A percentile compares a stretch with the other conserved stretches of the same genome.
These are phyloP conservation scores for Cladosporium phlei DNA, from an alignment of 2,329 filamentous ascomycete genomes.

Conservation along the genomic window DNA sequence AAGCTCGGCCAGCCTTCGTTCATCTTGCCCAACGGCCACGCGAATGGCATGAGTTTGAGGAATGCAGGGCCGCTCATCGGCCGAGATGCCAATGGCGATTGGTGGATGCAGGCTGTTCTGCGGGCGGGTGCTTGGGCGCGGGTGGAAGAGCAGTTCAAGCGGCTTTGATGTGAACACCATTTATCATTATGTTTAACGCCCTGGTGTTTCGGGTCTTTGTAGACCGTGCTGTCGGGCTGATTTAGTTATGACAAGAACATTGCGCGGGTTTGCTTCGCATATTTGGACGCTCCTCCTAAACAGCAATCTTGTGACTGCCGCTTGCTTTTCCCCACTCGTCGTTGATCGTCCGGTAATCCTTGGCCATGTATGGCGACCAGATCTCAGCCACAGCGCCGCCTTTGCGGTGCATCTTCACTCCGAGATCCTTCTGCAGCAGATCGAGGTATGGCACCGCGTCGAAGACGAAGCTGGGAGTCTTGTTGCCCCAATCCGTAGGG, in stretches of 20 bases:
- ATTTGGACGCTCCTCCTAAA: too few relatives aligned
- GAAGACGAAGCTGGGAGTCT: constrained; percentile 67
- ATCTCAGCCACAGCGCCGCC: constrained; percentile 8
- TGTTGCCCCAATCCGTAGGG: constrained; percentile 59
- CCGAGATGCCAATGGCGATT: constrained; percentile 15
- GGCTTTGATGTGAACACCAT: too few relatives aligned
- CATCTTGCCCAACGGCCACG: constrained; percentile 12
- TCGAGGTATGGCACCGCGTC: constrained; percentile 72
- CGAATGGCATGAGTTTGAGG: constrained; percentile 4
- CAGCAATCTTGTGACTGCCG: not conserved
- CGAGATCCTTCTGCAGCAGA: constrained; percentile 61
- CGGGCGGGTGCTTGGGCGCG: not conserved
- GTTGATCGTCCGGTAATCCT: constrained; percentile 7
- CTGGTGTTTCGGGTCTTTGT: too few relatives aligned
- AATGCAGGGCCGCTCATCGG: constrained; percentile 16
- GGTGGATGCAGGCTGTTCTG: constrained; percentile 12
- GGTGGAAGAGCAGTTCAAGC: not conserved
- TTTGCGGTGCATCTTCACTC: constrained; percentile 55
- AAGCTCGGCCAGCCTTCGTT: constrained; percentile 13
- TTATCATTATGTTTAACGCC: too few relatives aligned
- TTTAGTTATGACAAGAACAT: too few relatives aligned
- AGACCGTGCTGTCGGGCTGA: too few relatives aligned
- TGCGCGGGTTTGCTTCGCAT: too few relatives aligned
- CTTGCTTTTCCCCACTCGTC: constrained; percentile 2
- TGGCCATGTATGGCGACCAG: constrained; percentile 8